Base-by-base conservation (phyloP, 2,329 filamentous ascomycete genomes). In the Phialemonium atrogriseum region DNA sequence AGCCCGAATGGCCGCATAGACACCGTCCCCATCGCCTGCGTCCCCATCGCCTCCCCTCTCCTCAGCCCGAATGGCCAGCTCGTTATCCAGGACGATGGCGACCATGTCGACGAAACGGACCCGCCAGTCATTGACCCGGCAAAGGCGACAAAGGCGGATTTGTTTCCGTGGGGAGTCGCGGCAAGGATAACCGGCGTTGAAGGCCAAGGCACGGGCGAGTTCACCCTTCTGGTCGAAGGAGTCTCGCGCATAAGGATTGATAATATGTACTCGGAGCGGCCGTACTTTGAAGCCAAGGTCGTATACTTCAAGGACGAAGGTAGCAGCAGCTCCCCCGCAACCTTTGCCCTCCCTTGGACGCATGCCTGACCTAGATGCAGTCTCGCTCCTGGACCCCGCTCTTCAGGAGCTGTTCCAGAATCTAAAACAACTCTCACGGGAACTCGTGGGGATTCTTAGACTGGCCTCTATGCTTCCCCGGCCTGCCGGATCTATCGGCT, bases 171-270 rank as follows among this genome's bases (percentile, higher is more conserved):
- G 57, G 91, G 87, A 28, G 86, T 87, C 5, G 71, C 87, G 16
- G 84, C 80, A 20, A 85, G 80, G 59, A 83, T 89, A 43, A 73
- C 79, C 35, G 82, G 80, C 31, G 78, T 89, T 27, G 83, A 89
- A 54, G 83, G 84, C 17, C 73, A 77, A 34, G 77, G 77, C 27
- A 77, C 77, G 9, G 75, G 78, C 18, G 83, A 95, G 51, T 80
- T 94, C 48, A 80, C 79, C 35, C 59, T 98, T 32, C 70, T 94
- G 5, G 86, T 98, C 2, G 87, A 96, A 55, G 91, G 91, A 11
- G 68, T 84, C 12, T 71, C 80, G 41, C 73, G 91, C 24, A 79
- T 95, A 41, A 73, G 74, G 40, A 61, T 95, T 21, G 80, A 86
- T 31, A 79, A 77, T 48, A 59, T 91, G 28, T 70, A 75, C 22